Evolutionary conservation across 148 eudicot species (phyloP).

Genomic region (Chenopodium suecicum): DNA sequence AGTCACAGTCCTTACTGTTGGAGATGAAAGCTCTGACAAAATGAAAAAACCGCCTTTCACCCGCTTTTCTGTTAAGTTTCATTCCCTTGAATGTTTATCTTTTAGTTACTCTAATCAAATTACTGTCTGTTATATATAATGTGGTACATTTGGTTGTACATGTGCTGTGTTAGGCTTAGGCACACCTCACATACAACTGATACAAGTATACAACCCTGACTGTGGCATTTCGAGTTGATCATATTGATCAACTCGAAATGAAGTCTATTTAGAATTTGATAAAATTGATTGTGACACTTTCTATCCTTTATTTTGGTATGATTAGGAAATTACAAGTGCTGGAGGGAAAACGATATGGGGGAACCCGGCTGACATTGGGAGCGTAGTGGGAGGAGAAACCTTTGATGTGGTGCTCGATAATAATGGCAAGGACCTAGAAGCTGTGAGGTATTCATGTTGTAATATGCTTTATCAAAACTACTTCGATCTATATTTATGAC

Average conservation of each 20-base stretch:
- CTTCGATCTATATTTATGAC: background rate
- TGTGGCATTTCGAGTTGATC: background rate
- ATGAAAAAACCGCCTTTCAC: constrained; percentile 95
- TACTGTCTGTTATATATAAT: background rate
- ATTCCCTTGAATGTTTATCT: background rate
- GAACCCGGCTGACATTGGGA: constrained; percentile 68
- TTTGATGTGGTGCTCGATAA: constrained; percentile 90
- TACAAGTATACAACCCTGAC: too few species aligned
- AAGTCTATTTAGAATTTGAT: background rate
- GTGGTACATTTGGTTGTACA: background rate
- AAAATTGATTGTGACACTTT: background rate
- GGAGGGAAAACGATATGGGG: constrained; percentile 98
- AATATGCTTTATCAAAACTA: background rate
- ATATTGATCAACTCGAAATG: background rate
- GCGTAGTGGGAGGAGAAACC: constrained; percentile 54
- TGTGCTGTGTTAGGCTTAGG: background rate
- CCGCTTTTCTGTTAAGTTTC: constrained; percentile 66
- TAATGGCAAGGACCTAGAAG: constrained; percentile 95
- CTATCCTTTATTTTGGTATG: background rate
- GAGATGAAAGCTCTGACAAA: constrained; percentile 87
- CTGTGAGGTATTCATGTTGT: constrained; percentile 60
- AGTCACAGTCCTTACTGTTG: constrained; percentile 83
- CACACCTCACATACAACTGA: background rate
- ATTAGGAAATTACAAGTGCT: constrained; percentile 76
- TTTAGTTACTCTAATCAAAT: too few species aligned